Conservation (phyloP, 345 rosid species). For the Gossypium turneri region DNA sequence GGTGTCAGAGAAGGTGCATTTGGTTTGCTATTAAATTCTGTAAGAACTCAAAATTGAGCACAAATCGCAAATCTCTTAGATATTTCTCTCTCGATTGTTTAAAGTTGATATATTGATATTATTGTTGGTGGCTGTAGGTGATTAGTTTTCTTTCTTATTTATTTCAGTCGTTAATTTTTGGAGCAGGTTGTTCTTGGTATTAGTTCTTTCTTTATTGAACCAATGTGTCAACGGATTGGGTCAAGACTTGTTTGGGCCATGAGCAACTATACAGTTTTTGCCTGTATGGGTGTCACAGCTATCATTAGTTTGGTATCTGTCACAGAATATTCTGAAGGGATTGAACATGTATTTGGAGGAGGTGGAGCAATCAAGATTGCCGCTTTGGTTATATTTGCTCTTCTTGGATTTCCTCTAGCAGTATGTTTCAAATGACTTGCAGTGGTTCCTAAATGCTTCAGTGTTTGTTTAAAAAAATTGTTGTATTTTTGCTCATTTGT, state of each 20-base stretch:
- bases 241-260: constrained; percentile 83
- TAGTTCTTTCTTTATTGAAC: constrained; percentile 84
- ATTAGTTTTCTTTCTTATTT: neutral
- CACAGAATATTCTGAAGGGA: constrained; percentile 46
- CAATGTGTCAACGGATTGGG: constrained; percentile 84
- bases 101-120: neutral
- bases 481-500: constrained; percentile 5
- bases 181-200: constrained; percentile 87
- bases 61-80: constrained; percentile 13
- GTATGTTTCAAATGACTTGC: constrained; percentile 43
- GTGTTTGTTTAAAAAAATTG: neutral
- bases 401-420: constrained; percentile 96
- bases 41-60: constrained; percentile 64
- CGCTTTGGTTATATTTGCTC: constrained; percentile 69
- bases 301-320: constrained; percentile 69
- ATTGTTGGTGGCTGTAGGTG: neutral
- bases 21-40: constrained; percentile 98
- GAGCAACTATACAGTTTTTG: constrained; percentile 86
- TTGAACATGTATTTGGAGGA: constrained; percentile 56
- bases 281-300: constrained; percentile 80
- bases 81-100: neutral
- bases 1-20: constrained; percentile 99
- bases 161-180: constrained; percentile 12
- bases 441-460: neutral
- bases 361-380: constrained; percentile 58